Base-by-base conservation (phyloP, 2,329 filamentous ascomycete species). In the Grosmannia huntii region DNA sequence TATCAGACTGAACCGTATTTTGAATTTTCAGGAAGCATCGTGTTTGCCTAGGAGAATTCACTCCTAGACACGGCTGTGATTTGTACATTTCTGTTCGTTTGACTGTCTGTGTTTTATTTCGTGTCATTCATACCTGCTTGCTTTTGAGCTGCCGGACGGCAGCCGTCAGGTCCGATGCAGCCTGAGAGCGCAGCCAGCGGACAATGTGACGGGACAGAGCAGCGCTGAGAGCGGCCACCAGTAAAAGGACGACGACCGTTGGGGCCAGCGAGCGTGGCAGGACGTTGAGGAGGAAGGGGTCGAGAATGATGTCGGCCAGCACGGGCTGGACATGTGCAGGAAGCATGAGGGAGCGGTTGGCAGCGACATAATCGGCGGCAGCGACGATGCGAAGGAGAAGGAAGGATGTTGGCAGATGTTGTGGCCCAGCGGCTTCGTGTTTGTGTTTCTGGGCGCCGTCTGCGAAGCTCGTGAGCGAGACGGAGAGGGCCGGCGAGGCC, bases 281-380 rank as follows among this genome's bases (percentile, higher is more conserved):
- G 19, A 90, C 67, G 73, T 95, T 94, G 66, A 85, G 72, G 4
- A 63, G 33, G 67, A 86, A 97, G 0, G 90, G 90, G 70, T 97
- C 94, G 27, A 99, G 81, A 65, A 96, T 87, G 70, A 84, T 71
- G 65, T 99, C 92, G 56, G 86, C 86, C 57, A 83, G 75, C 4
- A 97, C 90, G 0, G 84, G 81, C 2, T 85, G 85, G 16, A 89
- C 86, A 61, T 78, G 66, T 54, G 75, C 71, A 4, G 61, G 58
- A 6, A 31, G 48, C 92, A 97, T 97, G 66, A 96, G 78, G 1
- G 78, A 78, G 61, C 75, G 71, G 68, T 96, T 80, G 60, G 83
- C 78, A 12, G 88, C 87, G 71, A 88, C 95, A 74, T 92, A 99
- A 66, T 95, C 89, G 53, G 94, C 90, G 23, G 85, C 83, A 16